A percentile compares a stretch with the other conserved stretches of the same genome.
Conservation (phyloP, 2,329 filamentous ascomycete genomes). For the Phaeosphaeria sp. region DNA sequence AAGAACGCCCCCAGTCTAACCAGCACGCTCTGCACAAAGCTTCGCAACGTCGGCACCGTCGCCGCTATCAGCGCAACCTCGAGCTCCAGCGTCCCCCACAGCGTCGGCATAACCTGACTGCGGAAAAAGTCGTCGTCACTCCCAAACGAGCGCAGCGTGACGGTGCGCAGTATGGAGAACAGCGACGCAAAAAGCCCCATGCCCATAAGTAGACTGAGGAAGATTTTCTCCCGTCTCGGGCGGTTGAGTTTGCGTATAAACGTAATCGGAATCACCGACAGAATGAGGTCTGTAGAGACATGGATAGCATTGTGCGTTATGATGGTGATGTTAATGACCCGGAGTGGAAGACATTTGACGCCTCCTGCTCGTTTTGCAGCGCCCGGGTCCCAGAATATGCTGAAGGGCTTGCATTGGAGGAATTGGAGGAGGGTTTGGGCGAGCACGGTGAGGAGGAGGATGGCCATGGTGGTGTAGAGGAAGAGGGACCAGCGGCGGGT, state of each 20-base stretch:
- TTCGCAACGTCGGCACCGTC: slow-evolving; percentile 35
- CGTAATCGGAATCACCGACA: slow-evolving; percentile 27
- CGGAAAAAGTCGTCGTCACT: slow-evolving; percentile 30
- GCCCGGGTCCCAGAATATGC: slow-evolving; percentile 33
- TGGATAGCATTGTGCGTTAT: slow-evolving; percentile 25
- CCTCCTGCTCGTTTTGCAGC: slow-evolving; percentile 4
- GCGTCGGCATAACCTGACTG: slow-evolving; percentile 22
- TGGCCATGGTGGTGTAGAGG: slow-evolving; percentile 20
- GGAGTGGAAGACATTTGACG: slow-evolving; percentile 19
- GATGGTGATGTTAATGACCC: slow-evolving; percentile 32
- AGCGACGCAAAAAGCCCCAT: slow-evolving; percentile 29
- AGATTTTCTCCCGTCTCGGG: slow-evolving; percentile 29
- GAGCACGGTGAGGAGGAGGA: slow-evolving; percentile 22
- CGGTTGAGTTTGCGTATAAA: slow-evolving; percentile 29
- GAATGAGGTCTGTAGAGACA: slow-evolving; percentile 24
- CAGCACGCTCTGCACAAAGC: slow-evolving; percentile 22
- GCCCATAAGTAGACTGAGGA: slow-evolving; percentile 30
- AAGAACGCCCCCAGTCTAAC: slow-evolving; percentile 21
- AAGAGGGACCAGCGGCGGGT: slow-evolving; percentile 26
- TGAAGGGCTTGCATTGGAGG: slow-evolving; percentile 33
- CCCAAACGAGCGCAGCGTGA: slow-evolving; percentile 19
- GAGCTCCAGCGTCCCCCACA: slow-evolving; percentile 34
- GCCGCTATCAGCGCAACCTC: slow-evolving; percentile 36
- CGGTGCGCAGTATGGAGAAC: slow-evolving; percentile 29
- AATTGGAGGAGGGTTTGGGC: slow-evolving; percentile 32